These are phyloP conservation scores for Phytophthora colocasiae DNA, from an alignment of 352 stramenopile species.

Conservation along the genomic window DNA sequence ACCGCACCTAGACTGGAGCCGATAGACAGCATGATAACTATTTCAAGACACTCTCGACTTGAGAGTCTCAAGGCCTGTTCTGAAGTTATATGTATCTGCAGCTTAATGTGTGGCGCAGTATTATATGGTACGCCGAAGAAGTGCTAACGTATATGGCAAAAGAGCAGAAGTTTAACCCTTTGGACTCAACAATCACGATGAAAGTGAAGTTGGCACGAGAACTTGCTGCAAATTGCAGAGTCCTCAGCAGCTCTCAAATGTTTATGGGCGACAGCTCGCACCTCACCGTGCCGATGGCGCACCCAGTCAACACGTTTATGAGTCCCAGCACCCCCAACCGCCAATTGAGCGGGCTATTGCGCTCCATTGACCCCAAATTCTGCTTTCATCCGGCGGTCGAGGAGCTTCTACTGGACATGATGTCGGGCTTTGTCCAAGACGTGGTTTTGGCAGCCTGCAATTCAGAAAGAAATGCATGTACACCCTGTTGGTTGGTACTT, in stretches of 20 bases:
- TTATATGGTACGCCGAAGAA: no score
- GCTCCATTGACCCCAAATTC: slow-evolving; percentile 76
- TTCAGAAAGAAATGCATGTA: no score
- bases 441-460: slow-evolving; percentile 43
- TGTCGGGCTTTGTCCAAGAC: slow-evolving; percentile 78
- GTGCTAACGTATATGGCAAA: no score
- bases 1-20: slow-evolving; percentile 36
- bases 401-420: slow-evolving; percentile 85
- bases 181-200: no score
- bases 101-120: no score
- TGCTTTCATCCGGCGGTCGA: slow-evolving; percentile 83
- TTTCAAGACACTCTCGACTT: no score
- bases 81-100: no score
- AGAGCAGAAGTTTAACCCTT: no score
- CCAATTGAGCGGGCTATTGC: slow-evolving; percentile 70
- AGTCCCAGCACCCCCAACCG: slow-evolving; percentile 60
- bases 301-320: slow-evolving; percentile 47
- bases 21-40: no score
- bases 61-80: no score
- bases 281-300: slow-evolving; percentile 35
- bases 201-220: no score
- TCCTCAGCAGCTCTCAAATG: slow-evolving; percentile 4
- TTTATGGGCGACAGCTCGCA: slow-evolving; percentile 6
- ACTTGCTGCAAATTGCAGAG: not conserved
- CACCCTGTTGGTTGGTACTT: no score